A percentile compares a stretch with the other conserved stretches of the same genome.
Evolutionary conservation across 202 grass and related monocot species (phyloP).

Genomic region (Digitaria exilis): DNA sequence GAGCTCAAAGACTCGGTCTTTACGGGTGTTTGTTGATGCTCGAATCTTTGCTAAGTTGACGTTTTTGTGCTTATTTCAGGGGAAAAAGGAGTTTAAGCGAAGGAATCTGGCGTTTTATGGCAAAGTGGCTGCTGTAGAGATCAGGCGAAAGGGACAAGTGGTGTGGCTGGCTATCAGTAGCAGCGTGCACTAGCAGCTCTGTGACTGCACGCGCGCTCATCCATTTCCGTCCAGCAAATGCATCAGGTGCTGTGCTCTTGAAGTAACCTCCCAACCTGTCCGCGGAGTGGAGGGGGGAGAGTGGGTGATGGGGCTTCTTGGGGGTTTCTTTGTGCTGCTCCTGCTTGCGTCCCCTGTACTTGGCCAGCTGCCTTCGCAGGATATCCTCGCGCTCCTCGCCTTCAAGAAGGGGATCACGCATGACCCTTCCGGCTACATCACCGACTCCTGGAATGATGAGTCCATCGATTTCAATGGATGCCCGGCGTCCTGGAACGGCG

Average conservation of each 20-base stretch:
- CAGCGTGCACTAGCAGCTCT: not conserved
- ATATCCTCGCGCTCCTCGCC: slow-evolving; percentile 84
- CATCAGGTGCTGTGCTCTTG: slow-evolving; percentile 20
- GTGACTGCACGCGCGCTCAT: slow-evolving; percentile 9
- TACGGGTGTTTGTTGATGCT: not conserved
- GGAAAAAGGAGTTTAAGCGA: slow-evolving; percentile 1
- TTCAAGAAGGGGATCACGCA: slow-evolving; percentile 98
- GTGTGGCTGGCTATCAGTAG: slow-evolving; percentile 2
- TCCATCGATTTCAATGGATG: slow-evolving; percentile 95
- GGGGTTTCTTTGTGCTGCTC: slow-evolving; percentile 50
- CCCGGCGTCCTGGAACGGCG: slow-evolving; percentile 89
- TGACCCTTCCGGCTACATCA: slow-evolving; percentile 79
- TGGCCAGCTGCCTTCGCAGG: slow-evolving; percentile 84
- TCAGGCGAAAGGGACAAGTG: slow-evolving; percentile 51
- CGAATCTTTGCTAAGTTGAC: slow-evolving; percentile 28
- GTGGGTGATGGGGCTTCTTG: slow-evolving; percentile 60
- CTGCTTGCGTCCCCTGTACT: slow-evolving; percentile 49
- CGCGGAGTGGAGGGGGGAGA: not conserved
- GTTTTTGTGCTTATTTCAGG: slow-evolving; percentile 45
- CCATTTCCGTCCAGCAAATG: slow-evolving; percentile 30
- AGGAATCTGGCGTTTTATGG: not conserved
- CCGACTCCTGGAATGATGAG: slow-evolving; percentile 92
- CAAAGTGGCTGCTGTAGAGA: slow-evolving; percentile 25
- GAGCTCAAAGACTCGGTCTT: slow-evolving; percentile 37
- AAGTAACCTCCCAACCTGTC: slow-evolving; percentile 20